Conservation (phyloP, 768 basidiomycete species). For the Trametopsis cervina region DNA sequence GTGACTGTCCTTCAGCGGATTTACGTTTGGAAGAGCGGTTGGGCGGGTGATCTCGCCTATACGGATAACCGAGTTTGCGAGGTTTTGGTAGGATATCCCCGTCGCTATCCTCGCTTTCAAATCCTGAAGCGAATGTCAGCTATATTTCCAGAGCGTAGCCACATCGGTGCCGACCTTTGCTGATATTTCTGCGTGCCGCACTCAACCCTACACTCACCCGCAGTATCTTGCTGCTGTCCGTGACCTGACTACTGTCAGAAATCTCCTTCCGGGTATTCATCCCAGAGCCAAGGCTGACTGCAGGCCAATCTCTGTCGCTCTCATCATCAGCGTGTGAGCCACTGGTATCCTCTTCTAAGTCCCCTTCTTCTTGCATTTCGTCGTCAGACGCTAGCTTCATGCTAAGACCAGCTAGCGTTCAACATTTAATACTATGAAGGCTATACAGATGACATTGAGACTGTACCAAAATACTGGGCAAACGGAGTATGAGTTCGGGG, state of each 20-base stretch:
- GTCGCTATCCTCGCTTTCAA: not conserved
- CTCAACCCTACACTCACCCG: not conserved
- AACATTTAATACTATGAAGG: not conserved
- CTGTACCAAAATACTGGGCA: not conserved
- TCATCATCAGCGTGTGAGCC: not conserved
- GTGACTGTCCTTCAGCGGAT: not conserved
- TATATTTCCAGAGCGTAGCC: not conserved
- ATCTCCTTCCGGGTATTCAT: not conserved
- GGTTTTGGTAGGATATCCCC: not conserved
- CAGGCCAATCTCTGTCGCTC: not conserved
- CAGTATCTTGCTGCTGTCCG: not conserved
- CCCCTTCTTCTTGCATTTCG: not conserved
- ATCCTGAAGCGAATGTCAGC: not conserved
- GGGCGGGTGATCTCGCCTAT: not conserved
- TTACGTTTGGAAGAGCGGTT: not conserved
- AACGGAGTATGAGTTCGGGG: not conserved
- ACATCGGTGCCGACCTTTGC: not conserved
- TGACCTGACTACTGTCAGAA: not conserved
- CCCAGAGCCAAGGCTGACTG: not conserved
- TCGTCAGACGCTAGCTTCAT: not conserved
- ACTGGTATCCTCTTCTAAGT: not conserved
- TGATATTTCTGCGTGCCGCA: not conserved
- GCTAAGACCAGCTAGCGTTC: not conserved
- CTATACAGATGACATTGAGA: not conserved
- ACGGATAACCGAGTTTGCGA: not conserved